phyloP scores from a whole-genome alignment of 2,329 filamentous ascomycete species.

The Bimuria novae-zelandiae region DNA sequence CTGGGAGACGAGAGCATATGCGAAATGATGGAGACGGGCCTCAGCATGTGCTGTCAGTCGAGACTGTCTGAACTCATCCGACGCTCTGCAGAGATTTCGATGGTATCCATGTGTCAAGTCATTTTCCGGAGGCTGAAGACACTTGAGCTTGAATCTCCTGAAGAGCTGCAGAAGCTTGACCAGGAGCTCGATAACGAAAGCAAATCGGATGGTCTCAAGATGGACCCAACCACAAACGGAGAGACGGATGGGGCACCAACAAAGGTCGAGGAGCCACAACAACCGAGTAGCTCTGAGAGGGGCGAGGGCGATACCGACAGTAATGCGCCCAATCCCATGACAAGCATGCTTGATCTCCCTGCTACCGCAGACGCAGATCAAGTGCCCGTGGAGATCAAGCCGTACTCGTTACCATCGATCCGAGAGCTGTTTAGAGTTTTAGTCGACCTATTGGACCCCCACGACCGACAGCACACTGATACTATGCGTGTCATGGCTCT shows the following conservation, averaged over 20 bases:
- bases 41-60: conserved; percentile 96
- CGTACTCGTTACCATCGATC: conserved; percentile 93
- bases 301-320: conserved; percentile 43
- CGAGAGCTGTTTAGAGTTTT: conserved; percentile 91
- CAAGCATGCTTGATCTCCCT: conserved; percentile 51
- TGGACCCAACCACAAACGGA: conserved; percentile 76
- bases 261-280: conserved; percentile 43
- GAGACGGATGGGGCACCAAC: conserved; percentile 53
- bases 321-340: conserved; percentile 44
- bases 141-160: conserved; percentile 74
- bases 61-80: conserved; percentile 88
- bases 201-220: conserved; percentile 73
- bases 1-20: conserved; percentile 98
- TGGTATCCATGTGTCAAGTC: conserved; percentile 99
- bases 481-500: conserved; percentile 97
- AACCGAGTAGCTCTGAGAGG: conserved; percentile 38
- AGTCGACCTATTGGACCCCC: conserved; percentile 90
- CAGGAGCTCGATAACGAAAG: conserved; percentile 66
- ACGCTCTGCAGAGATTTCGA: conserved; percentile 90
- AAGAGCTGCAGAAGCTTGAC: conserved; percentile 68
- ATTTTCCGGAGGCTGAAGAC: conserved; percentile 94
- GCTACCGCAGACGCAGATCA: conserved; percentile 50
- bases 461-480: conserved; percentile 90
- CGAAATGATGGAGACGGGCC: conserved; percentile 97
- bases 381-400: conserved; percentile 66